Conservation (phyloP, 495 filamentous ascomycete species). For the Podospora tetraspora region DNA sequence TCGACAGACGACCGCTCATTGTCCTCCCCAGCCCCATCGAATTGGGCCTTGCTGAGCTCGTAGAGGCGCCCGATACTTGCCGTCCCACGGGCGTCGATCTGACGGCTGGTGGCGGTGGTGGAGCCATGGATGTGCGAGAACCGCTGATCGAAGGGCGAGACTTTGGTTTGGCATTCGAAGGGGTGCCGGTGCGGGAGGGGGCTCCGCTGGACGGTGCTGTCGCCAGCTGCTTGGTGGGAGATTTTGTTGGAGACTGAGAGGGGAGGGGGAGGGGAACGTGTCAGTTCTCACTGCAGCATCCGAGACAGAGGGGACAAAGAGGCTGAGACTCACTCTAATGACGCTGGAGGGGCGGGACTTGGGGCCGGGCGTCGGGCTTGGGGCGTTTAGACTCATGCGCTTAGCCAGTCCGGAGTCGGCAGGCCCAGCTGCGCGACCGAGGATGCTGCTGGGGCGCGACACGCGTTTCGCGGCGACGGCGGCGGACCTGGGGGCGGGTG, state of each 20-base stretch:
- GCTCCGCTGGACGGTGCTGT: constrained; percentile 51
- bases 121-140: constrained; percentile 63
- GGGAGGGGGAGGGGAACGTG: neutral
- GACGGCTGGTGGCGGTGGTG: constrained; percentile 44
- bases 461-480: constrained; percentile 26
- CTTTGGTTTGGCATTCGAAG: constrained; percentile 48
- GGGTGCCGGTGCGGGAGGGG: constrained; percentile 57
- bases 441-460: constrained; percentile 37
- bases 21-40: constrained; percentile 30
- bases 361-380: constrained; percentile 59
- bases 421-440: constrained; percentile 30
- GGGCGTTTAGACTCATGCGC: constrained; percentile 61
- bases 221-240: constrained; percentile 69
- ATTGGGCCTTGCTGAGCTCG: constrained; percentile 20
- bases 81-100: constrained; percentile 20
- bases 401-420: constrained; percentile 50
- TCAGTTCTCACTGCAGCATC: neutral
- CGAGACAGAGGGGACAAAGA: neutral
- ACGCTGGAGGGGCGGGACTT: constrained; percentile 52
- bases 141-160: constrained; percentile 46
- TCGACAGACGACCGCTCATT: constrained; percentile 30
- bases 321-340: constrained; percentile 46
- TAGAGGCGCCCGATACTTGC: constrained; percentile 33
- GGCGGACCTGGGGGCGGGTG: constrained; percentile 23
- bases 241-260: constrained; percentile 66